A percentile compares a stretch with the other conserved stretches of the same genome.
These are phyloP conservation scores for Heliamphora pulchella DNA, from an alignment of 179 eudicot genomes.

Conservation along the genomic window DNA sequence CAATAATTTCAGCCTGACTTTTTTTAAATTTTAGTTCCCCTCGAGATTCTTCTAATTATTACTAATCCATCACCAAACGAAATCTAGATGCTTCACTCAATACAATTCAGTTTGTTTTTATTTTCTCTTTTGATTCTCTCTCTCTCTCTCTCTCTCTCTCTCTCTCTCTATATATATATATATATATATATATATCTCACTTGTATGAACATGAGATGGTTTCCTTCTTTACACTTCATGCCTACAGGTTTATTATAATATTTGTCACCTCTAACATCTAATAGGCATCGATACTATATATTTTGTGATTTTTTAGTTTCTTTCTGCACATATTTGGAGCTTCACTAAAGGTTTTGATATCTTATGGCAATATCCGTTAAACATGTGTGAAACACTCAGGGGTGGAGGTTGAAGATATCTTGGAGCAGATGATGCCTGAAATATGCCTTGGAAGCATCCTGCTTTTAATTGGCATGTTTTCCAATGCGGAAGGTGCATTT, in stretches of 20 bases:
- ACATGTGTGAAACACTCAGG: neutral
- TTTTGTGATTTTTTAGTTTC: neutral
- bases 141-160: neutral
- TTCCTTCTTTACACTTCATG: neutral
- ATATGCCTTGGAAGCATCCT: conserved; percentile 28
- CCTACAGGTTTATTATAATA: neutral
- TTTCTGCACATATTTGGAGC: neutral
- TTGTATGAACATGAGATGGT: neutral
- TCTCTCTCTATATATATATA: neutral
- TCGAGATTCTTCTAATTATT: neutral
- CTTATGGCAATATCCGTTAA: conserved; percentile 7
- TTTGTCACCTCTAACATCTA: neutral
- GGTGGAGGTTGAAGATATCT: neutral
- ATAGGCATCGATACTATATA: neutral
- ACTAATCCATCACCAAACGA: neutral
- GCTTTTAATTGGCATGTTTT: conserved; percentile 22
- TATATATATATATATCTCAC: no score
- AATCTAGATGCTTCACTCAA: neutral
- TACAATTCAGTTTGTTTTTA: no score
- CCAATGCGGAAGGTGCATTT: conserved; percentile 41
- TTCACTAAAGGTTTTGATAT: neutral
- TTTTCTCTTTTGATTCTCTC: neutral
- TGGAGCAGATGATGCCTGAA: conserved; percentile 31
- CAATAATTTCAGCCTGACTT: neutral
- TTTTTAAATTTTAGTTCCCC: neutral